Base-by-base conservation (phyloP, 495 filamentous ascomycete genomes). In the Pyronema domesticum region DNA sequence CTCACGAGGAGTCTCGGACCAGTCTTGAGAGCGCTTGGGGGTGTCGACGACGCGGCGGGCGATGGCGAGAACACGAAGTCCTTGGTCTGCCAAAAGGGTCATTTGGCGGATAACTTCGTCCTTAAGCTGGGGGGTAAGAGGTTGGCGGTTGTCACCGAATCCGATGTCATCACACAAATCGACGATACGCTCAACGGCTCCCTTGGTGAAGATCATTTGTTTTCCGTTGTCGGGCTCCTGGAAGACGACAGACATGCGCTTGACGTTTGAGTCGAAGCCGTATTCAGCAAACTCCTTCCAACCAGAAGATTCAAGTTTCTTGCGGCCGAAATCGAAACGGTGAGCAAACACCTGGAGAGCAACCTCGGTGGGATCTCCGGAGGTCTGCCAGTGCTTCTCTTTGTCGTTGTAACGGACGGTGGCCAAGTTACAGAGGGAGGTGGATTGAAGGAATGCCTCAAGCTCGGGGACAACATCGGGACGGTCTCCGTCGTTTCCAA, bases 331-430 rank as follows among this genome's bases (percentile, higher is more conserved):
- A 11, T 77, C 70, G 61, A 87, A 87, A 37, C 85, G 76, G 63
- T 80, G 73, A 0, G 82, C 76, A 55, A 91, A 83, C 39, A 91
- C 81, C 58, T 88, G 83, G 0, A 91, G 71, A 7, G 85, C 85
- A 57, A 89, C 85, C 63, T 89, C 85, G 8, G 85, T 91, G 18
- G 85, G 85, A 60, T 89, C 85, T 11, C 85, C 85, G 8, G 79
- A 80, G 0, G 83, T 78, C 64, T 80, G 75, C 85, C 85, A 91
- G 46, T 58, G 68, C 37, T 55, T 62, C 52, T 68, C 70, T 50
- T 66, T 64, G 53, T 75, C 67, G 55, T 80, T 75, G 49, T 76
- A 73, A 11, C 80, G 74, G 6, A 91, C 79, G 0, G 73, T 76
- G 6, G 85, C 81, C 37, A 89, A 73, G 60, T 91, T 91, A 70